Evolutionary conservation across 2,329 filamentous ascomycete genomes (phyloP), one percentile per base, ranked within the genome.

Genomic region (Pseudogymnoascus sp.): DNA sequence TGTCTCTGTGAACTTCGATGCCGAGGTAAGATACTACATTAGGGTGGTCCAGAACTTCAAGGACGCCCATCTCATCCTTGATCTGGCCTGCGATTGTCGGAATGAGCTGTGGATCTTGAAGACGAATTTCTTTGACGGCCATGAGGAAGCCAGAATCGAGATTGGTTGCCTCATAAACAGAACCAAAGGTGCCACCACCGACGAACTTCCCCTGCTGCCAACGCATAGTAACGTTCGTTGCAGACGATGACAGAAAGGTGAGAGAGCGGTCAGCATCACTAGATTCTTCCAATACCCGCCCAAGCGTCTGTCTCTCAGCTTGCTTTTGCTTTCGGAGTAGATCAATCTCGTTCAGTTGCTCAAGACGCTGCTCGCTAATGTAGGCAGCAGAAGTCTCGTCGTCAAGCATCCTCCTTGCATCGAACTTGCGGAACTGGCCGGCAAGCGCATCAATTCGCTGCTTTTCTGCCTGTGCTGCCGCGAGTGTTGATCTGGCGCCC

Each of bases 201-300:
- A 99, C 91, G 73, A 96, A 99, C 70, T 96, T 91, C n/a, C 95
- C 95, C 79, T 97, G 95, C 75, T 97, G 95, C 95, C 95, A 99
- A 67, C 95, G 88, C 77, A 97, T 86, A 50, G 91, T 96, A 64
- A 97, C 90, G 73, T 97, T 97, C 21, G 92, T 96, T 13, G 93
- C 91, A 42, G 91, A 96, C 0, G 93, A 95, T 2, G 93, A 97
- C 17, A 99, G 84, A 72, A 93, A 96, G 1, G 93, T 96, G 42
- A 99, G 83, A 29, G 93, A 97, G 62, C 93, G 89, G 75, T 99
- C 95, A 11, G 96, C 93, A 77, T 97, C 95, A 74, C 96, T 97
- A 62, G 89, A 93, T 65, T 92, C 92, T 77, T 99, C 95, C 65
- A 99, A 79, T 19, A 99, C 95, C 60, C 91, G 85, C 63, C 95